Base-by-base conservation (phyloP, 805 yeast genomes). In the Candida jianshihensis region DNA sequence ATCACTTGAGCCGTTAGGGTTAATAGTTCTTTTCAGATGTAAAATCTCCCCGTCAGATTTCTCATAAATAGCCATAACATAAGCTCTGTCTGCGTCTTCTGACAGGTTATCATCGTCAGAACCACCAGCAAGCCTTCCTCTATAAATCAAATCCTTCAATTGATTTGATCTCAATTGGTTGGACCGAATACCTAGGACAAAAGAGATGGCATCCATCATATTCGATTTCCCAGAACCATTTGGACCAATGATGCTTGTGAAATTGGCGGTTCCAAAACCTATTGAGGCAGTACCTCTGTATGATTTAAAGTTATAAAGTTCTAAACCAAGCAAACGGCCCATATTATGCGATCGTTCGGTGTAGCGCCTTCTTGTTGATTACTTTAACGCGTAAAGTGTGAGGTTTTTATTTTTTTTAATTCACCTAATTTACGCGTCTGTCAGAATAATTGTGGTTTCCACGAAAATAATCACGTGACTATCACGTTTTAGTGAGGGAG, bases 201-300 rank as follows among this genome's bases (percentile, higher is more conserved):
- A 92, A 16, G 96, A 81, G 31, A 92, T 82, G 25, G 98, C 97
- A 57, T 92, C 98, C 83, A 92, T 89, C 78, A 92, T 83, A 54
- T 92, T 92, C 29, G 96, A 84, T 62, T 92, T 92, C 7, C 98
- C 98, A 1, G 97, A 83, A 24, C 98, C 98, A 68, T 92, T 92
- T n/a, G 97, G 97, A 1, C 98, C 98, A 39, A 92, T 84, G 43
- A 92, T 85, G 31, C 95, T 81, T 1, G 96, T 86, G 64, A 92
- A 92, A 41, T 72, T 68, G 1, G 89, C 74, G 11, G 79, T 70
- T 1, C 96, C 96, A 59, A 92, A 83, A 3, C 92, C 95, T 17
- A 90, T 74, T 5, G 70, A 68, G 14, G 86, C 71, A 0, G 73
- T 70, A 1, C 95, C 97, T 37, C 73, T 68, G 54, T 92, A 92